Conservation (phyloP, 148 eudicot species). For the Arctostaphylos glauca region DNA sequence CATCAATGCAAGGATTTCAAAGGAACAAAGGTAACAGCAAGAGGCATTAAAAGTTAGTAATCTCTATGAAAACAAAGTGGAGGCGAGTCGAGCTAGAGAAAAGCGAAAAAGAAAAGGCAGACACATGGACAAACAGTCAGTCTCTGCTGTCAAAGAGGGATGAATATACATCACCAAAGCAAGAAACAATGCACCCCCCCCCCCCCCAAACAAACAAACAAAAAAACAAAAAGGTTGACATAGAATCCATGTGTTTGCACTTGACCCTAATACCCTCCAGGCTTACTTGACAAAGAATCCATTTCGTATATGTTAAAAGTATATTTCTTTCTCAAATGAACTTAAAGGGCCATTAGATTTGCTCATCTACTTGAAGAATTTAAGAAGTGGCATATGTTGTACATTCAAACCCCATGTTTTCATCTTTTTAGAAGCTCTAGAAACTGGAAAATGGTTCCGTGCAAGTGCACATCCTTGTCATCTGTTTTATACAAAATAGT, state of each 20-base stretch:
- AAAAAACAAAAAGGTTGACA: background rate
- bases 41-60: background rate
- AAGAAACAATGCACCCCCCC: background rate
- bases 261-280: background rate
- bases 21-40: background rate
- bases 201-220: background rate
- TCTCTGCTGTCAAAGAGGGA: background rate
- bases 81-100: background rate
- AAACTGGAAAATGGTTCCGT: background rate
- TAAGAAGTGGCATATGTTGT: background rate
- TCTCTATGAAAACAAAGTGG: background rate
- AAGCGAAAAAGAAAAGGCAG: background rate
- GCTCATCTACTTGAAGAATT: background rate
- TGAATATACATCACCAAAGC: background rate
- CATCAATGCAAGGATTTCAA: background rate
- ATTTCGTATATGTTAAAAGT: background rate
- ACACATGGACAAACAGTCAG: background rate
- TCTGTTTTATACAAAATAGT: too few species aligned
- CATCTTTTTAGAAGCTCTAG: background rate
- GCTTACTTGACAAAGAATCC: background rate
- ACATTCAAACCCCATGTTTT: background rate
- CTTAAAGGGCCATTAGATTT: constrained; percentile 3
- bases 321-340: background rate
- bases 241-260: background rate
- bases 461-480: background rate